Evolutionary conservation across 1,284 basidiomycete species (phyloP).

Genomic region (Chiua sp.): DNA sequence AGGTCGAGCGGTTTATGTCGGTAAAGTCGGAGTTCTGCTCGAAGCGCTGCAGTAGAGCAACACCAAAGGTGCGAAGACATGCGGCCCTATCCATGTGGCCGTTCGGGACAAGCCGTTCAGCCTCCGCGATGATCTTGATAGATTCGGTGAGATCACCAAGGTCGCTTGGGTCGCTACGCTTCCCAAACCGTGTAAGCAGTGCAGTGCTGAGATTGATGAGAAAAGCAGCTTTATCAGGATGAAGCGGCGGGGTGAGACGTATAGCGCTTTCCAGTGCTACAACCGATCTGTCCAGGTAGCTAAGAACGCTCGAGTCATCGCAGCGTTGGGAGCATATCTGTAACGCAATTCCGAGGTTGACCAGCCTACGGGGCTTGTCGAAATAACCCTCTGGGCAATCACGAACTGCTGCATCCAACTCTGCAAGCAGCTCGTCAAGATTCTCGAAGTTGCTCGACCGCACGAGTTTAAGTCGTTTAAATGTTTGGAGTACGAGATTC

Average conservation of each 20-base stretch:
- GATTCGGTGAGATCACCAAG: neutral
- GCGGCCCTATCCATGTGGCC: no score
- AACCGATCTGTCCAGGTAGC: conserved; percentile 8
- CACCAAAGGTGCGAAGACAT: no score
- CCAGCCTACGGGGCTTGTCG: conserved; percentile 2
- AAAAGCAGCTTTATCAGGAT: neutral
- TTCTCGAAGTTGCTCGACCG: no score
- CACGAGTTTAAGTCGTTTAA: no score
- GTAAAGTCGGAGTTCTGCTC: no score
- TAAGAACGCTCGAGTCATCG: neutral
- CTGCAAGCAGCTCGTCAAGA: neutral
- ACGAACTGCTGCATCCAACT: neutral
- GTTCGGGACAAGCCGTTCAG: no score
- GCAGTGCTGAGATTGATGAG: neutral
- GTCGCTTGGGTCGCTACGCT: neutral
- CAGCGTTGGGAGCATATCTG: no score
- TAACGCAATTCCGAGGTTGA: neutral
- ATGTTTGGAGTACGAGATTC: neutral
- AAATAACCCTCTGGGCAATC: neutral
- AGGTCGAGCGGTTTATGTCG: no score
- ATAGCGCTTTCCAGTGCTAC: neutral
- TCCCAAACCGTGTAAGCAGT: neutral
- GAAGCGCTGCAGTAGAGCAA: no score
- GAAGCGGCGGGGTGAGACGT: neutral
- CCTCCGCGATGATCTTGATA: neutral